phyloP scores from a whole-genome alignment of 2,329 filamentous ascomycete species.

The Fusarium transvaalense region DNA sequence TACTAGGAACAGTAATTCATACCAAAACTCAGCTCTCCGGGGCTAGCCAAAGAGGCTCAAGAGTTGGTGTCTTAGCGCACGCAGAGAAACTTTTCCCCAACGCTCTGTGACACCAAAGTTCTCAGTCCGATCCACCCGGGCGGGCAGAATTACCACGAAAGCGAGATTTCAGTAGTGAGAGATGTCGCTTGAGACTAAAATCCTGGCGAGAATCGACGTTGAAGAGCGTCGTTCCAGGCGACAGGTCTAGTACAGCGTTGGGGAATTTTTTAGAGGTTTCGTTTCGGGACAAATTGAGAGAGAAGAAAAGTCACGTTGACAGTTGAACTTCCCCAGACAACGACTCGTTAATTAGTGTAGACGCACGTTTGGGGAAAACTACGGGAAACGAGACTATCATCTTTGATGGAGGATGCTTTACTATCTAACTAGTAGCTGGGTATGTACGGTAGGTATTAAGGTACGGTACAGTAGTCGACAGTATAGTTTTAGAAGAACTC shows the following conservation, averaged over 20 bases:
- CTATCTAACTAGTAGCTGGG: too few relatives aligned
- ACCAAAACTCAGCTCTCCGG: slow-evolving; percentile 25
- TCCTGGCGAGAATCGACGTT: not conserved
- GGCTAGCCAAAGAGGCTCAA: slow-evolving; percentile 25
- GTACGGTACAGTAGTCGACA: too few relatives aligned
- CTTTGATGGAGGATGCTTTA: too few relatives aligned
- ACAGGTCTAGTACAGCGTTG: not conserved
- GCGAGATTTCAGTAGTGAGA: slow-evolving; percentile 4
- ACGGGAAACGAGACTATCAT: not conserved
- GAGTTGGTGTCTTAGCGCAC: not conserved
- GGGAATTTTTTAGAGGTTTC: slow-evolving; percentile 9
- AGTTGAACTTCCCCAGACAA: slow-evolving; percentile 2
- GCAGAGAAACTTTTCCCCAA: not conserved
- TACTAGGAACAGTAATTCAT: slow-evolving; percentile 15
- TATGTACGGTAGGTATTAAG: too few relatives aligned
- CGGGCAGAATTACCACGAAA: slow-evolving; percentile 41
- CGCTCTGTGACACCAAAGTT: not conserved
- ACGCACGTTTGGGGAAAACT: slow-evolving; percentile 18
- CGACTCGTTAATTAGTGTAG: not conserved
- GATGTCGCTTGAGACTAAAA: slow-evolving; percentile 19
- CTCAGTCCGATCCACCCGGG: slow-evolving; percentile 13
- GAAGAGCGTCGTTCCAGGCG: not conserved
- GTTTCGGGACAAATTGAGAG: slow-evolving; percentile 1
- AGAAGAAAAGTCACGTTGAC: not conserved
- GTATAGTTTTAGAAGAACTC: not conserved